Conservation (phyloP, 352 stramenopile genomes). For the Globisporangium orthogonon region DNA sequence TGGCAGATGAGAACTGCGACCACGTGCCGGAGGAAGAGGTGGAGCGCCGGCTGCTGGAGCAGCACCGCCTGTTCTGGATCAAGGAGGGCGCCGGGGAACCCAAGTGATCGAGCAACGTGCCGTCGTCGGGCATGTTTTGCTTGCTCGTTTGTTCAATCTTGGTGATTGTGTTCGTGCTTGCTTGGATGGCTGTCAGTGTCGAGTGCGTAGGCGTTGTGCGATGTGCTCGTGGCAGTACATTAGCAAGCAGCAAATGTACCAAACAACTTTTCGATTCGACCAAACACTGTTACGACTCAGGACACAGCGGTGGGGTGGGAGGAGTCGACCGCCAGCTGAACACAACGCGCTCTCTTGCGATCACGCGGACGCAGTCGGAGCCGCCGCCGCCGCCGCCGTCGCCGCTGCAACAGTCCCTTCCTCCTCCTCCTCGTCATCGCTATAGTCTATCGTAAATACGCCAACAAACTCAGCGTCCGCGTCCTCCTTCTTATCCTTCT, state of each 20-base stretch:
- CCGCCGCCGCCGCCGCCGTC: background rate
- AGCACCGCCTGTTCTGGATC: conserved; percentile 76
- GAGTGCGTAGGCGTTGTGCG: no score
- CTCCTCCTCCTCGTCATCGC: conserved; percentile 52
- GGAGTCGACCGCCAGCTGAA: no score
- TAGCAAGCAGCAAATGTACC: no score
- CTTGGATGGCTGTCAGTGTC: no score
- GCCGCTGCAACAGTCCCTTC: background rate
- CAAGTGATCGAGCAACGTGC: conserved; percentile 4
- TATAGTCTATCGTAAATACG: conserved; percentile 81
- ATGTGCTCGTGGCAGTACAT: no score
- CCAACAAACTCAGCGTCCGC: conserved; percentile 33
- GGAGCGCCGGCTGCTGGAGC: conserved; percentile 47
- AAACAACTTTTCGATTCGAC: no score
- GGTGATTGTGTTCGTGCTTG: no score
- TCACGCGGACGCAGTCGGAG: conserved; percentile 4
- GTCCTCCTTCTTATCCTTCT: conserved; percentile 19
- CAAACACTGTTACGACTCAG: background rate
- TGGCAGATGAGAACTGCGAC: conserved; percentile 9
- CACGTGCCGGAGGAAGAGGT: conserved; percentile 25
- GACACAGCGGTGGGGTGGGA: background rate
- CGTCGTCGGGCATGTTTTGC: no score
- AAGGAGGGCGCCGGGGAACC: conserved; percentile 36
- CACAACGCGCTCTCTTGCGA: background rate
- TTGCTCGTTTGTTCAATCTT: no score